Percentiles rank a stretch among this genome's conserved stretches.
These are phyloP conservation scores for Rosa hybrid DNA, from an alignment of 331 rosid genomes.

Conservation along the genomic window DNA sequence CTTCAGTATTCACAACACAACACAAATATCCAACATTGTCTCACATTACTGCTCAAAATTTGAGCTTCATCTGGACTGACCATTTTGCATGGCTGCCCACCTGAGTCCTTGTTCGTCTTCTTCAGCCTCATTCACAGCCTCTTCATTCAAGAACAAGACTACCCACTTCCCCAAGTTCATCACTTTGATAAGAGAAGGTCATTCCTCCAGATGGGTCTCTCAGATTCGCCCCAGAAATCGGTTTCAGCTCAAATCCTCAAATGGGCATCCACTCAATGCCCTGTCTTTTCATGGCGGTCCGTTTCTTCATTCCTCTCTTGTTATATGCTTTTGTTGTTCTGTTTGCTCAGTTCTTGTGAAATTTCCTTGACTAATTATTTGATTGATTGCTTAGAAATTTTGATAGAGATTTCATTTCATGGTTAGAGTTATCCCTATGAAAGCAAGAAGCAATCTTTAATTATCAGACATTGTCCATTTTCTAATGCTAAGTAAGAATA, in stretches of 20 bases:
- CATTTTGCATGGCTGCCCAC: slow-evolving; percentile 58
- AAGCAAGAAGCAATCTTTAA: slow-evolving; percentile 7
- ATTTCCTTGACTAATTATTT: not conserved
- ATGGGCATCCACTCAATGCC: slow-evolving; percentile 72
- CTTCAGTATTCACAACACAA: not conserved
- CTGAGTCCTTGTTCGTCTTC: slow-evolving; percentile 36
- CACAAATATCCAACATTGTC: not conserved
- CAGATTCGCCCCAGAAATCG: slow-evolving; percentile 39
- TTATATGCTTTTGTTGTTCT: not conserved
- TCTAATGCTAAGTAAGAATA: not conserved
- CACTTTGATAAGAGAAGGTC: slow-evolving; percentile 32
- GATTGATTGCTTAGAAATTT: not conserved
- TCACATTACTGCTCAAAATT: slow-evolving; percentile 9
- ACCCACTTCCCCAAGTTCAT: slow-evolving; percentile 29
- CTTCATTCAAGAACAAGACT: slow-evolving; percentile 44
- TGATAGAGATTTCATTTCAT: not conserved
- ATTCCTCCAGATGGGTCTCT: slow-evolving; percentile 39
- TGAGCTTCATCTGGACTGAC: slow-evolving; percentile 3
- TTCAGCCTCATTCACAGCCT: slow-evolving; percentile 40
- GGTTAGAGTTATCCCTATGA: not conserved
- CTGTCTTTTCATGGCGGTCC: slow-evolving; percentile 69
- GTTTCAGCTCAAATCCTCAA: slow-evolving; percentile 75
- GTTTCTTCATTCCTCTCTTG: slow-evolving; percentile 26
- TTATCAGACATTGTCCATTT: not conserved
- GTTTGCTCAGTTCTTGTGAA: not conserved